Conservation (phyloP, 2,329 filamentous ascomycete genomes). For the Penicillium sp. region DNA sequence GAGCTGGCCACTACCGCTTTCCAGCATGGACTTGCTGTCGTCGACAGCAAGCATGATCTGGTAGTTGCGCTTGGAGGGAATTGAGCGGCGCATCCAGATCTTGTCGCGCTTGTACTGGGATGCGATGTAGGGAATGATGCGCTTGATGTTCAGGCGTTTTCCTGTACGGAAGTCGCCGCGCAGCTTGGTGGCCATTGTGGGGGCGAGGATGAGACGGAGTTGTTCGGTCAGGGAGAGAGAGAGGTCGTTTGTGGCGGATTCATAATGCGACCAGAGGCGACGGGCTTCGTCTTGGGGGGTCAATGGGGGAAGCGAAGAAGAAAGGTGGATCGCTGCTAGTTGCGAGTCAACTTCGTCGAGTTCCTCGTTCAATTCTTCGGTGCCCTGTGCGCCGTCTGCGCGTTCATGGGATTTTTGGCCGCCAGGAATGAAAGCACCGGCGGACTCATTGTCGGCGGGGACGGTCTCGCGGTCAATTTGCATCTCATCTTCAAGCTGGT, state of each 20-base stretch:
- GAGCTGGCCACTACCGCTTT: constrained; percentile 70
- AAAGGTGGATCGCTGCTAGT: constrained; percentile 72
- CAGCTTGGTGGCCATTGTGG: constrained; percentile 92
- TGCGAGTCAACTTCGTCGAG: constrained; percentile 52
- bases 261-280: constrained; percentile 80
- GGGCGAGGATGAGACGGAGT: constrained; percentile 89
- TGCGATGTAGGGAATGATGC: constrained; percentile 98
- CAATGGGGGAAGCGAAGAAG: constrained; percentile 47
- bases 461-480: constrained; percentile 36
- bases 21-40: constrained; percentile 91
- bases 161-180: constrained; percentile 95
- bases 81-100: constrained; percentile 95
- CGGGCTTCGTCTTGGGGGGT: constrained; percentile 61
- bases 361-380: constrained; percentile 47
- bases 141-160: constrained; percentile 98
- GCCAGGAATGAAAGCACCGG: constrained; percentile 56
- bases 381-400: constrained; percentile 30
- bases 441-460: constrained; percentile 41
- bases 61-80: constrained; percentile 91
- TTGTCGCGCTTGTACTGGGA: constrained; percentile 99
- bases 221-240: constrained; percentile 90
- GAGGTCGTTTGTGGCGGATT: constrained; percentile 77
- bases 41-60: constrained; percentile 98
- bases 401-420: constrained; percentile 37
- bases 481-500: constrained; percentile 51